Base-by-base conservation (phyloP, 176 grass and related monocot species). In the Guadua angustifolia region DNA sequence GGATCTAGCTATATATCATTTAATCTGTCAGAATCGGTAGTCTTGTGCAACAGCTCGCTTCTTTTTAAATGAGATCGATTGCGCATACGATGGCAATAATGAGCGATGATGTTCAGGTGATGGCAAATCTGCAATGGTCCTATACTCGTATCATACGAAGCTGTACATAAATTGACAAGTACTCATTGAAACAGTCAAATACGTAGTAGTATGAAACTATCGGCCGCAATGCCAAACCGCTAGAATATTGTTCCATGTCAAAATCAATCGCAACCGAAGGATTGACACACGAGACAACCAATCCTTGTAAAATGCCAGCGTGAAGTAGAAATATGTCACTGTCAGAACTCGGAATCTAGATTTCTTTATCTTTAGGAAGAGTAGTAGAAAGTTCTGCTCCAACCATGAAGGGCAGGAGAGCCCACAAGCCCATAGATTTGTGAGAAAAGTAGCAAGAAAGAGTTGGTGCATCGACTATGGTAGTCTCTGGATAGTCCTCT, bases 271-370 rank as follows among this genome's bases (percentile, higher is more conserved):
- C 36, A 43, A 39, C 74, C 52, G 16, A 16, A 16, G 11, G 24
- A 77, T 26, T 17, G 36, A 61, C 74, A 21, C 4, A 5, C n/a
- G 51, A 16, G 11, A 42, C 19, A n/a, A 25, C 33, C 33, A 58
- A 5, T 38, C 51, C 39, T 44, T 47, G 35, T 15, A 13, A 8
- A 76, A 51, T 35, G 46, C 47, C 24, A 19, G 25, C 24, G 8
- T 6, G 71, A 35, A 19, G 19, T 59, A 76, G 52, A 59, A 59
- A 77, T 58, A n/a, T 43, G 5, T 76, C 55, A 77, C 35, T 42
- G 36, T 59, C 52, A 38, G 29, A 74, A 74, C 16, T 74, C 18
- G 21, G 12, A 42, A 76, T n/a, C 21, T n/a, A 55, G 52, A 17
- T 4, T 70, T 19, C 50, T 3, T 71, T 21, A 46, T 75, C 18